Evolutionary conservation across 2,329 filamentous ascomycete genomes (phyloP), one percentile per base, ranked within the genome.

Genomic region (Microcyclosporella mali): DNA sequence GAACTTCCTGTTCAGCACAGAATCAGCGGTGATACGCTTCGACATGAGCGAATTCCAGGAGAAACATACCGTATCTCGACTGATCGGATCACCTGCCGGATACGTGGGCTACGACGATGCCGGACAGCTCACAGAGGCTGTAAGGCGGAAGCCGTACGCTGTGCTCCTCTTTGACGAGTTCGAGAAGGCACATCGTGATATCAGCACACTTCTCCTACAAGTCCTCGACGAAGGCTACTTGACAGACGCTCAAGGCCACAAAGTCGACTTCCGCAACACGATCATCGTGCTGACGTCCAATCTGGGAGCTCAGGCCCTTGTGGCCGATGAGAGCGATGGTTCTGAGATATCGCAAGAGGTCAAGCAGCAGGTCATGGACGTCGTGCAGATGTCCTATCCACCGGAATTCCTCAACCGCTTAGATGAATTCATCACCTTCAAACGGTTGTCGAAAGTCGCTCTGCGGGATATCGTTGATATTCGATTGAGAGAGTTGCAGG

Each of bases 31-130:
- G 18, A 80, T 95, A 27, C 79, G 92, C 27, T 97, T 97, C 65
- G 92, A 97, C 66, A 97, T 97, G 92, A 87, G 82, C 56, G 92
- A 98, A 61, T 97, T 95, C 64, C 88, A 94, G 61, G 92, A 97
- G 63, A 95, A 94, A 66, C 90, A 97, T 62, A 97, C 92, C 3
- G 85, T 97, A 43, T 94, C 87, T 19, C 79, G 90, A 14, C 77
- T 97, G 25, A 95, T 97, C 53, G 92, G 92, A 33, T 85, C 85
- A 2, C 92, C 92, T 0, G 90, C 92, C 4, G 90, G 90, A 16
- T 97, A 97, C 60, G 85, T 97, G 18, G 92, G 92, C 8, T 97
- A 97, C 60, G 92, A 98, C 35, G 92, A 97, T 60, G 89, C 90
- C 3, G 92, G 92, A 1, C 92, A 97, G 66, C 75, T 98, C 9